Conservation (phyloP, 176 grass and related monocot species). For the Poa annua region DNA sequence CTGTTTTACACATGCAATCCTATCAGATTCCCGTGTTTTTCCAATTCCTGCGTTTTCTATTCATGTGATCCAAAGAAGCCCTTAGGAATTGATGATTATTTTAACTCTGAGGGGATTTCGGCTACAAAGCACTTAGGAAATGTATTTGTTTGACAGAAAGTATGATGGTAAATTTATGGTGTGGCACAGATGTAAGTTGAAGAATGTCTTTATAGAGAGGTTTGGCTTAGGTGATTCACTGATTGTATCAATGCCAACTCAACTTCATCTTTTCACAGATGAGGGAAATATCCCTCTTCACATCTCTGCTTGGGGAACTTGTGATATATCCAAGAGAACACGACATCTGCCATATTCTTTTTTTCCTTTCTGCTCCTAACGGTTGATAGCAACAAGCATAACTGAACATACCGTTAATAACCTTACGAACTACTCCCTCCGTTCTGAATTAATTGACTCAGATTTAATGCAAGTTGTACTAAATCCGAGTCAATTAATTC, state of each 20-base stretch:
- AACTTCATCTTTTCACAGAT: background rate
- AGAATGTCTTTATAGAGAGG: background rate
- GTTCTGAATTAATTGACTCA: too few relatives aligned
- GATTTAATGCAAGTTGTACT: too few relatives aligned
- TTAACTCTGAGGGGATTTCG: background rate
- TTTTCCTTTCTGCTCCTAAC: too few relatives aligned
- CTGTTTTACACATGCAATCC: too few relatives aligned
- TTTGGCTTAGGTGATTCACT: background rate
- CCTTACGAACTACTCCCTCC: background rate
- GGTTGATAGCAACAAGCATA: too few relatives aligned
- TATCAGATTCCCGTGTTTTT: too few relatives aligned
- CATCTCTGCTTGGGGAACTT: too few relatives aligned
- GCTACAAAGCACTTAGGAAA: background rate
- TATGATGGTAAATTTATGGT: background rate
- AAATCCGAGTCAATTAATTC: too few relatives aligned
- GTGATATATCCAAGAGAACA: too few relatives aligned
- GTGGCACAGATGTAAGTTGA: background rate
- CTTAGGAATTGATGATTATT: constrained; percentile 2
- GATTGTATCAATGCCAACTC: background rate
- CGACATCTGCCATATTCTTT: too few relatives aligned
- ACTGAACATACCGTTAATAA: background rate
- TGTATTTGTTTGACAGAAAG: background rate
- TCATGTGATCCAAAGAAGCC: too few relatives aligned
- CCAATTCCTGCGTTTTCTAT: too few relatives aligned
- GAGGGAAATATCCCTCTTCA: background rate